These are phyloP conservation scores for Basidioascus undulatus DNA, from an alignment of 768 basidiomycete genomes.

Conservation along the genomic window DNA sequence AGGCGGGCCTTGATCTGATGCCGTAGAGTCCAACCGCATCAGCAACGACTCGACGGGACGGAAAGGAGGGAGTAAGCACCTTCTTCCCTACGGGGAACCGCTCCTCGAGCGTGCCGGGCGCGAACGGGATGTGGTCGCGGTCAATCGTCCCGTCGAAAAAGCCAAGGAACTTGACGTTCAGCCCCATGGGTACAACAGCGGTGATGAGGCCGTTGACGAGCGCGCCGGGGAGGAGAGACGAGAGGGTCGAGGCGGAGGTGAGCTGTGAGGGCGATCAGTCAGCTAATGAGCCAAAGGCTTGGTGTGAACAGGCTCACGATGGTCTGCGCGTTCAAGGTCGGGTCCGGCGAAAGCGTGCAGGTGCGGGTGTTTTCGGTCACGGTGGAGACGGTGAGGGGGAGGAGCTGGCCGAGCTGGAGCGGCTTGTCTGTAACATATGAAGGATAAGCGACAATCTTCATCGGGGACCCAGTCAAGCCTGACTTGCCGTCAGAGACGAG, in stretches of 20 bases:
- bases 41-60: background rate
- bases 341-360: conserved; percentile 40
- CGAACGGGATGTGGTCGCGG: conserved; percentile 37
- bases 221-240: conserved; percentile 63
- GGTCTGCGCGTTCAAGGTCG: conserved; percentile 26
- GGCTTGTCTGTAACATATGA: too few species aligned
- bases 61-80: conserved; percentile 5
- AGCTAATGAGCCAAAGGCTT: background rate
- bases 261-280: conserved; percentile 22
- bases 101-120: conserved; percentile 17
- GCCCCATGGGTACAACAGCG: conserved; percentile 39
- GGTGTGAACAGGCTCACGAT: conserved; percentile 24
- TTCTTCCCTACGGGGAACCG: conserved; percentile 23
- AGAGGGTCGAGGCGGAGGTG: conserved; percentile 49
- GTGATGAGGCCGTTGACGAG: conserved; percentile 66
- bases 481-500: too few species aligned
- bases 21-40: too few species aligned
- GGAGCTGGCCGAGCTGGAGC: conserved; percentile 38
- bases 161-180: conserved; percentile 70
- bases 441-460: too few species aligned
- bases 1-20: conserved; percentile 50
- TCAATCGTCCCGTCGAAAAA: conserved; percentile 83
- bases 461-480: too few species aligned
- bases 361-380: conserved; percentile 54
- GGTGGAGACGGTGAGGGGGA: conserved; percentile 42